phyloP scores from a whole-genome alignment of 805 yeast genomes.

The Metschnikowia vanudenii region DNA sequence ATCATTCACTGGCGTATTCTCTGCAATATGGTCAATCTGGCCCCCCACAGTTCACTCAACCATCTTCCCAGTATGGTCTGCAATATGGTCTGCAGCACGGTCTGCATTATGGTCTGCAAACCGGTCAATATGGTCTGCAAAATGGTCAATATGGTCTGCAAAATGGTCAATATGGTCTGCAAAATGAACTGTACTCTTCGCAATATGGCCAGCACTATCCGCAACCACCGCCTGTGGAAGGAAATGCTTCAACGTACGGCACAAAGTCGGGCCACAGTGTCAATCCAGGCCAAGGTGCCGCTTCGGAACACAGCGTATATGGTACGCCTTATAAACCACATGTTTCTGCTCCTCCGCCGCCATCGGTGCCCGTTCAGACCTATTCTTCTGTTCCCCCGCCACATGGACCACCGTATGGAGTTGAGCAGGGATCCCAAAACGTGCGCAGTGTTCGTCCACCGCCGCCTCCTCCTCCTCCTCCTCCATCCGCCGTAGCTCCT shows the following conservation, averaged over 20 bases:
- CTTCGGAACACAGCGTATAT: not conserved
- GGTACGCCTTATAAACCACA: not conserved
- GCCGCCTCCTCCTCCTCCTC: constrained; percentile 22
- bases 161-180: not conserved
- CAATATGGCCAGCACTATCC: not conserved
- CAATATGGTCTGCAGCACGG: not conserved
- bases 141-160: not conserved
- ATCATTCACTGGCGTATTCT: not conserved
- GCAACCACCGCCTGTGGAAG: not conserved
- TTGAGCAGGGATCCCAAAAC: constrained; percentile 8
- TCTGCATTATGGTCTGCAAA: not conserved
- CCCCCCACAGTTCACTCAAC: not conserved
- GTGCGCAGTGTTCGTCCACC: constrained; percentile 1
- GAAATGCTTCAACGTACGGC: not conserved
- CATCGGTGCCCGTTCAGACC: not conserved
- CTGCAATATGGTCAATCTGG: not conserved
- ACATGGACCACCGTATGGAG: constrained; percentile 16
- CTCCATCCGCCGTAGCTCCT: constrained; percentile 17
- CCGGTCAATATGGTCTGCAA: not conserved
- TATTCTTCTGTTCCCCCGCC: constrained; percentile 5
- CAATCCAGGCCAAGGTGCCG: not conserved
- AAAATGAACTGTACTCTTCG: not conserved
- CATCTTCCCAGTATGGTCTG: not conserved
- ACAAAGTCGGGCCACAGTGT: no score
- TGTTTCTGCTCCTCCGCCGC: not conserved